Base-by-base conservation (phyloP, 352 stramenopile genomes). In the Globisporangium orthogonon region DNA sequence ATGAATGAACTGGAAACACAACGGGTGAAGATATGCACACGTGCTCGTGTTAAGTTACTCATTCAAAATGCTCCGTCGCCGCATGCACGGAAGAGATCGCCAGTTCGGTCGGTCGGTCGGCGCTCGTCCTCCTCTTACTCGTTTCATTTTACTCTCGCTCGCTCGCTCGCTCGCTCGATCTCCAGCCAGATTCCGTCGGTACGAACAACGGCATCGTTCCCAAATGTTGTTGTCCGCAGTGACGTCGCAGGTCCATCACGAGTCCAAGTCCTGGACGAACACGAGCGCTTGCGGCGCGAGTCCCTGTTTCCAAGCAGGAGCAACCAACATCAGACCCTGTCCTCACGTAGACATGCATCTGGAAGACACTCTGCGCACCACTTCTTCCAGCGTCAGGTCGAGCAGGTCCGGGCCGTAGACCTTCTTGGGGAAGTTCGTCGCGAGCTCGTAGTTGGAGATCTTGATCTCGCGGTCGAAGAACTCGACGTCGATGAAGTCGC, bases 361-460 rank as follows among this genome's bases (percentile, higher is more conserved):
- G 33, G 23, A 37, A 37, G 33, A 37, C 5, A 37, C 14, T 57
- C 30, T 17, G 73, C 78, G 18, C 74, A 93, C 83, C 64, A 73
- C 81, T 61, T 94, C 77, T 14, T 77, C 52, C 10, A 94, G 81
- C 9, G 74, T 87, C 29, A 89, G 63, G 53, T 87, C 58, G 29
- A 80, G 50, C 30, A 91, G 35, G 1, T 90, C 77, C 3, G 77
- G 70, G 0, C 81, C 78, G 56, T 86, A 94, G 1, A 76, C 67
- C 50, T 81, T 86, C 57, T 91, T 89, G 0, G 84, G 84, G 50
- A 85, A 94, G 58, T 91, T 94, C n/a, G 84, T 94, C 29, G 82
- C 82, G 57, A 94, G 58, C 50, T 94, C 84, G 58, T 91, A 94
- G 64, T 87, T 85, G 13, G 61, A 71, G 56, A 94, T 92, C 41